Evolutionary conservation across 2,329 filamentous ascomycete genomes (phyloP), one percentile per base, ranked within the genome.

Genomic region (Nothophaeocryptopus gaeumannii): DNA sequence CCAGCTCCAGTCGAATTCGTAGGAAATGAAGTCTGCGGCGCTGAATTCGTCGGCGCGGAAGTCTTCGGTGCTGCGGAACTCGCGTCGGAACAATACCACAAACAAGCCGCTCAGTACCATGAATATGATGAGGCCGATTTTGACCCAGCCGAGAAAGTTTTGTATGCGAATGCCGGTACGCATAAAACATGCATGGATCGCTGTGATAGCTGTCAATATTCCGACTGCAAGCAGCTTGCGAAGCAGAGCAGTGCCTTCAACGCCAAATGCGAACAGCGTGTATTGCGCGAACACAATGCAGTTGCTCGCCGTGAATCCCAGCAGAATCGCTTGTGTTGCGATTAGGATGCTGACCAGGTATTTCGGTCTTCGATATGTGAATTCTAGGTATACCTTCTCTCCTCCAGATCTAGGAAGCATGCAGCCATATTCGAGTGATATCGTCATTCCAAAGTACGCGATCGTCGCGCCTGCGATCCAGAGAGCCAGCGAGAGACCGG

Each of bases 401-500:
- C 84, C 85, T 5, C 85, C 85, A 0, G 81, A 85, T 0, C 83
- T 75, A 12, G 85, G 85, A 11, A 88, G 70, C 83, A 87, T 86
- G 59, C 78, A 84, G 0, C 85, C 85, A 59, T 81, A 85, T 61
- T 89, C 85, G 42, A 88, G 74, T 5, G 77, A 78, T 0, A 88
- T 75, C 2, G 77, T 76, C 2, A 88, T 70, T 77, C 54, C 54
- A 14, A 56, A 59, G 45, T 59, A 82, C 0, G 82, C 79, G 7
- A 87, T 72, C 1, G 82, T 58, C 0, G 82, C 81, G 1, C 84
- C 85, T 0, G 81, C 66, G 0, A 84, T 47, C 85, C 85, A 88
- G 2, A 88, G 66, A 1, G 77, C 55, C 1, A 88, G 66, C 0
- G 82, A 77, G 2, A 88, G 68, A 0, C 84, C 84, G 0, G 84